These are phyloP conservation scores for Phytophthora pseudosyringae DNA, from an alignment of 352 stramenopile genomes.

Conservation along the genomic window DNA sequence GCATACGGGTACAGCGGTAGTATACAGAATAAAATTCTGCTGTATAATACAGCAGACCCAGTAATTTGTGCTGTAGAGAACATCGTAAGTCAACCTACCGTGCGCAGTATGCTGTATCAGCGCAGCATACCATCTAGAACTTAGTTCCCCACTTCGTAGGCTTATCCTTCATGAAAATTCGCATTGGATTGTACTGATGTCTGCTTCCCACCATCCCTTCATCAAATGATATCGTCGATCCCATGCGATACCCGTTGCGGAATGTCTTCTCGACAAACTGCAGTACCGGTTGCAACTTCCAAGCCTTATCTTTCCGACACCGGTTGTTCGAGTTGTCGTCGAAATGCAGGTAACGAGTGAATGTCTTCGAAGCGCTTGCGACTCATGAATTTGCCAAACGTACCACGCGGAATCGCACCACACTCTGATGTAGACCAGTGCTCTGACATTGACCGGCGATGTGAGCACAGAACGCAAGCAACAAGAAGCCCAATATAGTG, in stretches of 20 bases:
- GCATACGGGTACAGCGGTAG: background rate
- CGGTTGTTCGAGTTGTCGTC: constrained; percentile 15
- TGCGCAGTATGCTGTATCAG: background rate
- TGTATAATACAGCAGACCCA: background rate
- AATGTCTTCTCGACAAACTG: constrained; percentile 7
- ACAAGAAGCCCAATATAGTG: constrained; percentile 13
- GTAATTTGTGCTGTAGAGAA: no score
- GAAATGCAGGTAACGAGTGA: constrained; percentile 18
- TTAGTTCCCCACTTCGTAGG: no score
- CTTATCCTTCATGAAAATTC: background rate
- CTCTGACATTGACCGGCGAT: background rate
- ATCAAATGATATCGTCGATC: background rate
- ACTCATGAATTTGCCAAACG: constrained; percentile 21
- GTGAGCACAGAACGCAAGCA: background rate
- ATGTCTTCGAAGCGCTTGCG: constrained; percentile 21
- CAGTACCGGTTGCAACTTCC: constrained; percentile 9
- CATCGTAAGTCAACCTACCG: background rate
- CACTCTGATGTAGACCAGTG: constrained; percentile 10
- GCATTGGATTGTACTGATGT: background rate
- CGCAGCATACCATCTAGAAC: no score
- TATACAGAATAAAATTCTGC: background rate
- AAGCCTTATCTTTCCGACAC: constrained; percentile 9
- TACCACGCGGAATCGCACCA: constrained; percentile 8
- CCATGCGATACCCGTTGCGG: background rate
- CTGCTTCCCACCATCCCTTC: background rate